phyloP scores from a whole-genome alignment of 805 yeast genomes.

The Schwanniomyces occidentalis region DNA sequence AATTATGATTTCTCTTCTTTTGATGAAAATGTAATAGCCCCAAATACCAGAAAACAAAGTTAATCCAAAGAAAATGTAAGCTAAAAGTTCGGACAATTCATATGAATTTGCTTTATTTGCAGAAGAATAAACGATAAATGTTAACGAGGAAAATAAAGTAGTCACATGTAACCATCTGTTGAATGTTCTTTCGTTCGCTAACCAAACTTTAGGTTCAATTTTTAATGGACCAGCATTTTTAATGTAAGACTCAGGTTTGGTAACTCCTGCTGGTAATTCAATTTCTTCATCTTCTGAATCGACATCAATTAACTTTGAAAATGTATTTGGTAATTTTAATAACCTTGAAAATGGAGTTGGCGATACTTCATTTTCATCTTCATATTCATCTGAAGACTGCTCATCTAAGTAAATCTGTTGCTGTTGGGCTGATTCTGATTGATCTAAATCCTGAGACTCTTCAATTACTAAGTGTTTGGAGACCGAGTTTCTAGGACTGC shows the following conservation, averaged over 20 bases:
- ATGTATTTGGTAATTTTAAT: conserved; percentile 26
- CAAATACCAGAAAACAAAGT: conserved; percentile 84
- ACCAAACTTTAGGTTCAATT: conserved; percentile 97
- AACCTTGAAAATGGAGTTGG: conserved; percentile 17
- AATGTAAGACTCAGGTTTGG: conserved; percentile 73
- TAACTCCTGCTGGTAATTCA: conserved; percentile 84
- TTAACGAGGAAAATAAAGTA: conserved; percentile 76
- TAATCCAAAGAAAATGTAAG: conserved; percentile 76
- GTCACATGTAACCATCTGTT: conserved; percentile 93
- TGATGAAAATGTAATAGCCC: conserved; percentile 80
- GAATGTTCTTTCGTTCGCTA: conserved; percentile 97
- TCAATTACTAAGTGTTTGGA: neutral
- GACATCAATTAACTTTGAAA: conserved; percentile 51
- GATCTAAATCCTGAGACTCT: neutral
- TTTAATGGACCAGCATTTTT: conserved; percentile 90
- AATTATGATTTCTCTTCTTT: conserved; percentile 69
- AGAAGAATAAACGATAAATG: conserved; percentile 81
- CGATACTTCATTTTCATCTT: conserved; percentile 33
- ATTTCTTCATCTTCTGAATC: conserved; percentile 86
- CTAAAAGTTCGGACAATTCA: conserved; percentile 63
- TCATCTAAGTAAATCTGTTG: conserved; percentile 28
- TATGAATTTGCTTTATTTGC: conserved; percentile 66
- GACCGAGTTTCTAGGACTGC: conserved; percentile 2
- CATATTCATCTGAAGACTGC: conserved; percentile 34
- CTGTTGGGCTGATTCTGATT: neutral